Percentiles rank a stretch among this genome's conserved stretches.
These are phyloP conservation scores for Penicillium salamii DNA, from an alignment of 495 filamentous ascomycete species.

Conservation along the genomic window DNA sequence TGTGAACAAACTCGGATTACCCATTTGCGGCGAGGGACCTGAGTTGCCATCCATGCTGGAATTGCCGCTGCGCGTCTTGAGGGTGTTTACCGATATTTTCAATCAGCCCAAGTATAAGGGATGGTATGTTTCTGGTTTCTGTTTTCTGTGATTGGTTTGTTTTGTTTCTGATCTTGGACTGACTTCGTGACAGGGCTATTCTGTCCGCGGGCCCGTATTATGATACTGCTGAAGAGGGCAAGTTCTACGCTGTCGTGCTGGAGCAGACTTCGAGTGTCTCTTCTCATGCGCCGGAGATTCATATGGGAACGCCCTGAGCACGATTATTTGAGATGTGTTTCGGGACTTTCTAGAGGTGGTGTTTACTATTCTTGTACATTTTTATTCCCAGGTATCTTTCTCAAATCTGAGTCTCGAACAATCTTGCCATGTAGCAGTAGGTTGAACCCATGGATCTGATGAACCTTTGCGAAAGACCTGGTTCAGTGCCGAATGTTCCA, in stretches of 20 bases:
- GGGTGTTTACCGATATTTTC: conserved; percentile 44
- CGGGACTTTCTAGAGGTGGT: too few relatives aligned
- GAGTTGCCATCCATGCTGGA: conserved; percentile 39
- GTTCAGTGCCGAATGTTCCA: too few relatives aligned
- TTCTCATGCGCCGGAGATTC: conserved; percentile 8
- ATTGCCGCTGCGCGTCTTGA: conserved; percentile 37
- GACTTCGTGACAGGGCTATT: conserved; percentile 30
- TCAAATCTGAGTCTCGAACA: too few relatives aligned
- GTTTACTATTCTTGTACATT: conserved; percentile 1
- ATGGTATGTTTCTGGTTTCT: conserved; percentile 33
- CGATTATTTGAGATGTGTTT: too few relatives aligned
- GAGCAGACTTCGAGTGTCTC: conserved; percentile 23
- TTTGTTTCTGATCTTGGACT: conserved; percentile 3
- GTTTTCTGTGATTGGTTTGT: conserved; percentile 4
- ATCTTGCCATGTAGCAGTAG: too few relatives aligned
- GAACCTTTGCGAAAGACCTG: too few relatives aligned
- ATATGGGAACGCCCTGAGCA: conserved; percentile 10
- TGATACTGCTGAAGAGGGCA: conserved; percentile 40
- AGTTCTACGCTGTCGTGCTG: conserved; percentile 44
- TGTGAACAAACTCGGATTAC: conserved; percentile 44
- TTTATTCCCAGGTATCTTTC: too few relatives aligned
- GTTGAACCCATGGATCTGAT: too few relatives aligned
- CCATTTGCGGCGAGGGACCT: conserved; percentile 37
- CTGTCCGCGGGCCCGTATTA: conserved; percentile 39
- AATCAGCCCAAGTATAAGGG: conserved; percentile 46